These are phyloP conservation scores for Paracoccidioides brasiliensis DNA, from an alignment of 2,329 filamentous ascomycete species.

Conservation along the genomic window DNA sequence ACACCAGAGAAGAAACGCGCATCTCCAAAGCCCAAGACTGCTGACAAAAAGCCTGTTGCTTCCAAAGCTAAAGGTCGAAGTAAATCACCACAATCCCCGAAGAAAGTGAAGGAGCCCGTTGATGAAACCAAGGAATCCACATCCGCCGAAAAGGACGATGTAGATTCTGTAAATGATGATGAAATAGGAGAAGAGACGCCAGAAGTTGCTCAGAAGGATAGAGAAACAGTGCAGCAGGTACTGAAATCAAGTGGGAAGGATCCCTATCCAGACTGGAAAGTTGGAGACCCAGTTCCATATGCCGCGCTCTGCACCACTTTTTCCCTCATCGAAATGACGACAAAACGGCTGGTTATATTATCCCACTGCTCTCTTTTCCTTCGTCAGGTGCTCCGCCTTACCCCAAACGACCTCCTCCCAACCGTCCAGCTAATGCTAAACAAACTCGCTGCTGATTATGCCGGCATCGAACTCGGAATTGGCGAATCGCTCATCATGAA, in stretches of 20 bases:
- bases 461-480: slow-evolving; percentile 94
- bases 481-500: slow-evolving; percentile 99
- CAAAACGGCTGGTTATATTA: slow-evolving; percentile 76
- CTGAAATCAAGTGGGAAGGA: slow-evolving; percentile 58
- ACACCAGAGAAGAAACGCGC: slow-evolving; percentile 13
- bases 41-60: slow-evolving; percentile 1
- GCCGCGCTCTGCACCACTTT: slow-evolving; percentile 90
- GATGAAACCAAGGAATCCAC: slow-evolving; percentile 28
- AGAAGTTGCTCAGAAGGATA: slow-evolving; percentile 57
- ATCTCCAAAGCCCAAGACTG: slow-evolving; percentile 16
- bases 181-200: slow-evolving; percentile 53
- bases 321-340: slow-evolving; percentile 86
- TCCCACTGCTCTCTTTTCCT: slow-evolving; percentile 84
- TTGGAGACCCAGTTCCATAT: slow-evolving; percentile 80
- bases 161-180: slow-evolving; percentile 34
- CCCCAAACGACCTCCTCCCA: slow-evolving; percentile 72
- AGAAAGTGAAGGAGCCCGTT: slow-evolving; percentile 17
- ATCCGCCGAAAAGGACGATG: slow-evolving; percentile 22
- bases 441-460: slow-evolving; percentile 91
- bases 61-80: slow-evolving; percentile 15
- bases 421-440: slow-evolving; percentile 95
- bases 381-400: slow-evolving; percentile 84
- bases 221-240: slow-evolving; percentile 67
- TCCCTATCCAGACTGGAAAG: slow-evolving; percentile 89
- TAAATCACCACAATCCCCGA: slow-evolving; percentile 27